These are phyloP conservation scores for Corynascus novoguineensis DNA, from an alignment of 495 filamentous ascomycete species.

Conservation along the genomic window DNA sequence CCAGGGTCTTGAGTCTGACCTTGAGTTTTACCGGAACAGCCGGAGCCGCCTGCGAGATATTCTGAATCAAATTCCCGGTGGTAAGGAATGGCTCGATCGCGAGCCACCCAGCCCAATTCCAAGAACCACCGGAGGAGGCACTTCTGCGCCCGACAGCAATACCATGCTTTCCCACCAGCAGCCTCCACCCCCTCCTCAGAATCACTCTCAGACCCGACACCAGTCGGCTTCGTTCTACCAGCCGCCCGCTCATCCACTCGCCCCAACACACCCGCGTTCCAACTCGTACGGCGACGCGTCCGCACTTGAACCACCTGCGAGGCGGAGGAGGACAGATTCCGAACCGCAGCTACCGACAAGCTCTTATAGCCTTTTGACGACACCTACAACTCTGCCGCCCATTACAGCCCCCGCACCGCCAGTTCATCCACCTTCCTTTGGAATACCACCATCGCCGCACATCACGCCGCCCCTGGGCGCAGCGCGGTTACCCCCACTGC, in stretches of 20 bases:
- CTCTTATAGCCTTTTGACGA: slow-evolving; percentile 32
- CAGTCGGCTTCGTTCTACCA: slow-evolving; percentile 16
- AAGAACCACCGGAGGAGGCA: slow-evolving; percentile 29
- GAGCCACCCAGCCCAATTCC: slow-evolving; percentile 44
- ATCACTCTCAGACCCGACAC: slow-evolving; percentile 19
- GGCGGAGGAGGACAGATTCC: slow-evolving; percentile 42
- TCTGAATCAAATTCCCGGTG: slow-evolving; percentile 48
- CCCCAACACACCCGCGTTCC: slow-evolving; percentile 23
- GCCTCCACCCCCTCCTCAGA: slow-evolving; percentile 14
- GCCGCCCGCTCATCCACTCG: slow-evolving; percentile 9
- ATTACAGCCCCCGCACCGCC: slow-evolving; percentile 23
- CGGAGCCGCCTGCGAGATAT: slow-evolving; percentile 64
- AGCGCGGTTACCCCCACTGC: slow-evolving; percentile 41
- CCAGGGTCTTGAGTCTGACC: slow-evolving; percentile 47
- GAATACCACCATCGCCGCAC: slow-evolving; percentile 38
- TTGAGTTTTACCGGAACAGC: slow-evolving; percentile 47
- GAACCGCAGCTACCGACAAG: slow-evolving; percentile 35
- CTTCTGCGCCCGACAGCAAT: slow-evolving; percentile 30
- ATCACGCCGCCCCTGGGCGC: slow-evolving; percentile 33
- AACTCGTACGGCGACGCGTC: slow-evolving; percentile 28
- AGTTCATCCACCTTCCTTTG: slow-evolving; percentile 17
- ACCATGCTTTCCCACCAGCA: slow-evolving; percentile 21
- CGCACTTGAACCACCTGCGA: slow-evolving; percentile 39
- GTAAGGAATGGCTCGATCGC: slow-evolving; percentile 44
- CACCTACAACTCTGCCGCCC: slow-evolving; percentile 34